These are phyloP conservation scores for Rhodotorula diobovata DNA, from an alignment of 768 basidiomycete species.

Conservation along the genomic window DNA sequence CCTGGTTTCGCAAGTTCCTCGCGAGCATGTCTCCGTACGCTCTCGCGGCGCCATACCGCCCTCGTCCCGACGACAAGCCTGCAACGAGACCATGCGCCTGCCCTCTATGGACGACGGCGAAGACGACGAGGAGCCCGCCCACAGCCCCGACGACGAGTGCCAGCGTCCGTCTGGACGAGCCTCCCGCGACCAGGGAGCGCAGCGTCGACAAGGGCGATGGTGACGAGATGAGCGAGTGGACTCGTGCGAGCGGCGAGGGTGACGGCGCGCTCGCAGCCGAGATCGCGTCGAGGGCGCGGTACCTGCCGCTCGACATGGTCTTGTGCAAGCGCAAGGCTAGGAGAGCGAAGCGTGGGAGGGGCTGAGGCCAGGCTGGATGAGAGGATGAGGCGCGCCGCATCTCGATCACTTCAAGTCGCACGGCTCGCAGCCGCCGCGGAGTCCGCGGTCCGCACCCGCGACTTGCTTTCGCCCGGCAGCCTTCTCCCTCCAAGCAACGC, in stretches of 20 bases:
- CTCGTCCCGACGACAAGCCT: neutral
- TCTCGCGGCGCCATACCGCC: neutral
- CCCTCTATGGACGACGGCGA: no score
- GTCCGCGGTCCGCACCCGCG: no score
- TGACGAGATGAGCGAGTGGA: no score
- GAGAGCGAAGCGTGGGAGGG: neutral
- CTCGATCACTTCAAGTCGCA: no score
- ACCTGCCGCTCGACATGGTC: neutral
- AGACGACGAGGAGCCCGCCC: neutral
- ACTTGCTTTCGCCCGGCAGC: no score
- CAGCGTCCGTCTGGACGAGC: neutral
- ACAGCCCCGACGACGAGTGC: no score
- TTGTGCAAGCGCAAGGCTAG: accelerated
- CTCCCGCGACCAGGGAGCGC: neutral
- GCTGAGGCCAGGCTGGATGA: no score
- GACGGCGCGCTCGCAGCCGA: neutral
- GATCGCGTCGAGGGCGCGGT: neutral
- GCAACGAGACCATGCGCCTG: neutral
- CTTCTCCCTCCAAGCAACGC: no score
- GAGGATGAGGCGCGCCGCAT: no score
- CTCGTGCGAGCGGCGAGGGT: neutral
- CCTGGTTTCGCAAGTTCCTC: neutral
- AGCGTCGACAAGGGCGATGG: no score
- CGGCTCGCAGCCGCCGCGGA: no score
- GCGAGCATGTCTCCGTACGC: neutral